Evolutionary conservation across 2,329 filamentous ascomycete species (phyloP).

Genomic region (Colletotrichum noveboracense): DNA sequence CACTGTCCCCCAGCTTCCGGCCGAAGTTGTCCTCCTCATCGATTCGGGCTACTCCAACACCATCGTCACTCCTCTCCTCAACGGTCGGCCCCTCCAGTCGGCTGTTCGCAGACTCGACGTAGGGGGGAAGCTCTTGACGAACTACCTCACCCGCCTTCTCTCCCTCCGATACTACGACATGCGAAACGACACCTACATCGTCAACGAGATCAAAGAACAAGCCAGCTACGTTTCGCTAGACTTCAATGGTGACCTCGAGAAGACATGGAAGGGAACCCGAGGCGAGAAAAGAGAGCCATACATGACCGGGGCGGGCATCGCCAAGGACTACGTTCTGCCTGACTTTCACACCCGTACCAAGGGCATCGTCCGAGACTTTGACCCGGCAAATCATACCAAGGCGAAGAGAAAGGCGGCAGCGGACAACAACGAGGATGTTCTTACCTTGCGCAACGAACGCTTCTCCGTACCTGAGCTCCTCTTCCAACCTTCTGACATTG

Average conservation of each 20-base stretch:
- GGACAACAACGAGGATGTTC: slow-evolving; percentile 71
- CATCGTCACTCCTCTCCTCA: slow-evolving; percentile 84
- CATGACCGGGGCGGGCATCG: slow-evolving; percentile 63
- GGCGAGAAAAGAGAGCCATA: slow-evolving; percentile 60
- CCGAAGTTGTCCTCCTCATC: slow-evolving; percentile 85
- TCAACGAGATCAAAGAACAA: slow-evolving; percentile 95
- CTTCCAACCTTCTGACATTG: slow-evolving; percentile 86
- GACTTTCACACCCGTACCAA: slow-evolving; percentile 69
- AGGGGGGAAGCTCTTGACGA: slow-evolving; percentile 91
- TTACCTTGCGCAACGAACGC: slow-evolving; percentile 90
- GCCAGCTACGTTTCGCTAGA: slow-evolving; percentile 83
- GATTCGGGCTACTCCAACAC: slow-evolving; percentile 95
- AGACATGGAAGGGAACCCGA: slow-evolving; percentile 79
- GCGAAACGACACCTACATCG: slow-evolving; percentile 89
- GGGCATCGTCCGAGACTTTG: slow-evolving; percentile 79
- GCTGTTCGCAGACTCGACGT: slow-evolving; percentile 87
- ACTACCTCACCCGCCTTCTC: slow-evolving; percentile 87
- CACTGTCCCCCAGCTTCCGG: slow-evolving; percentile 55
- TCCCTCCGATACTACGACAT: slow-evolving; percentile 95
- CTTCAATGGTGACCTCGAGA: slow-evolving; percentile 80
- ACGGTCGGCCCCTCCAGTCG: slow-evolving; percentile 79
- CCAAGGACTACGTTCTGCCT: slow-evolving; percentile 90
- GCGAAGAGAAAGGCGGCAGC: slow-evolving; percentile 48
- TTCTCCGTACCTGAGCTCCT: slow-evolving; percentile 90
- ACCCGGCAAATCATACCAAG: slow-evolving; percentile 66